phyloP scores from a whole-genome alignment of 1,284 basidiomycete genomes.

The Exobasidium cylindrosporum region DNA sequence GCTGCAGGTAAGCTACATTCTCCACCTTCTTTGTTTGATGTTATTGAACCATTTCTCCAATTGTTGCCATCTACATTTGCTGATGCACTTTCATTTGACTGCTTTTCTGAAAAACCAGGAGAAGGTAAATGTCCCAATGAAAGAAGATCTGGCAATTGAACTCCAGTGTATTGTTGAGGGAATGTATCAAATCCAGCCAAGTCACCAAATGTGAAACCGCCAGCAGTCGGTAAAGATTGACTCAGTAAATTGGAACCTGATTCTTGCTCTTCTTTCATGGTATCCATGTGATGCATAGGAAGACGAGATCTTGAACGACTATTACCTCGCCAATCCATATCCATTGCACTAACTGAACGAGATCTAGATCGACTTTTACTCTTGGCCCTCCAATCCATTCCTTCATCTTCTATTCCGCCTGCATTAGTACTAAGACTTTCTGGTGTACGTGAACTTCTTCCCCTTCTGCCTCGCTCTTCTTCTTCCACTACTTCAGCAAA shows the following conservation, averaged over 20 bases:
- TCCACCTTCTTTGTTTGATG: background rate
- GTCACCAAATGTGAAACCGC: conserved; percentile 34
- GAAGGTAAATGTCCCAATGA: conserved; percentile 5
- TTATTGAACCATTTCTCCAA: background rate
- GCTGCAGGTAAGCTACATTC: background rate
- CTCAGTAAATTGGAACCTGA: conserved; percentile 27
- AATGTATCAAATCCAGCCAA: conserved; percentile 23
- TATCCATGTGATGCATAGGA: conserved; percentile 57
- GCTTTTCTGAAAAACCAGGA: background rate
- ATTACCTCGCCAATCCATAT: conserved; percentile 94
- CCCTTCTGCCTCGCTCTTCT: conserved; percentile 39
- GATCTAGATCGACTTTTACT: conserved; percentile 56
- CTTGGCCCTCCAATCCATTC: conserved; percentile 53
- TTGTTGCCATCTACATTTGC: background rate
- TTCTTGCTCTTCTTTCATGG: conserved; percentile 32
- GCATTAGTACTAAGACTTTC: conserved; percentile 27
- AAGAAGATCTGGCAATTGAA: conserved; percentile 7
- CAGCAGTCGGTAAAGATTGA: conserved; percentile 31
- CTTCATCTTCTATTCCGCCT: conserved; percentile 28
- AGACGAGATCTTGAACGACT: conserved; percentile 87
- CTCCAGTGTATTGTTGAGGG: background rate
- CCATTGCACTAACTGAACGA: conserved; percentile 67
- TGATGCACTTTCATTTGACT: background rate
- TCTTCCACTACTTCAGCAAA: conserved; percentile 57
- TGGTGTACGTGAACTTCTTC: conserved; percentile 41